phyloP scores from a whole-genome alignment of 169 alveolate species.

The Pseudocohnilembus persalinus region DNA sequence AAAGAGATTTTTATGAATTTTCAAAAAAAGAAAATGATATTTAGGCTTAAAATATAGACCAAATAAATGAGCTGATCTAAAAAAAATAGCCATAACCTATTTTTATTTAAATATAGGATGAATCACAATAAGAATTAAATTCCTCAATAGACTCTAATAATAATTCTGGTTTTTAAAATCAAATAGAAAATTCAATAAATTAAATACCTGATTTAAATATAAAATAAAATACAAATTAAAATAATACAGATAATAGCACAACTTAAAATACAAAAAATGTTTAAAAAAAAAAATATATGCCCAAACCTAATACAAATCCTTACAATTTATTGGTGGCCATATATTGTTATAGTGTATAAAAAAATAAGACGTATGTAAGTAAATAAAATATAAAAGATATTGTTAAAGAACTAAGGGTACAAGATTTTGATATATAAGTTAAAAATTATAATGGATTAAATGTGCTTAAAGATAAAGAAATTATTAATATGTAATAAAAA shows the following conservation, averaged over 20 bases:
- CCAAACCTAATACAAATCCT: background rate
- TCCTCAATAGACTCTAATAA: no score
- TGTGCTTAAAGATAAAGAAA: background rate
- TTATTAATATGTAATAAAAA: background rate
- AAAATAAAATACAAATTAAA: no score
- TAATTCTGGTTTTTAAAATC: no score
- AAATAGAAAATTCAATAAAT: no score
- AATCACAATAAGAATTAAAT: no score
- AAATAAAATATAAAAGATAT: background rate
- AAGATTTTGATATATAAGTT: background rate
- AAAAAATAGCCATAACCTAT: no score
- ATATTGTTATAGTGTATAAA: background rate
- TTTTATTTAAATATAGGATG: no score
- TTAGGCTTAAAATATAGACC: no score
- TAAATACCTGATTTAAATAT: no score
- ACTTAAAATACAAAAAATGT: background rate
- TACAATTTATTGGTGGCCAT: background rate
- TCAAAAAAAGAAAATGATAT: no score
- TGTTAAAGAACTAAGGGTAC: background rate
- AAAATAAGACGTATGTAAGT: background rate
- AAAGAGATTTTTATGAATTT: no score
- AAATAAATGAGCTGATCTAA: no score
- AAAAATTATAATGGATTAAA: background rate
- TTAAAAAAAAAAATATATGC: background rate
- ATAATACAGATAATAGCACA: background rate